phyloP scores from a whole-genome alignment of 768 basidiomycete species.

The Suillus spraguei region DNA sequence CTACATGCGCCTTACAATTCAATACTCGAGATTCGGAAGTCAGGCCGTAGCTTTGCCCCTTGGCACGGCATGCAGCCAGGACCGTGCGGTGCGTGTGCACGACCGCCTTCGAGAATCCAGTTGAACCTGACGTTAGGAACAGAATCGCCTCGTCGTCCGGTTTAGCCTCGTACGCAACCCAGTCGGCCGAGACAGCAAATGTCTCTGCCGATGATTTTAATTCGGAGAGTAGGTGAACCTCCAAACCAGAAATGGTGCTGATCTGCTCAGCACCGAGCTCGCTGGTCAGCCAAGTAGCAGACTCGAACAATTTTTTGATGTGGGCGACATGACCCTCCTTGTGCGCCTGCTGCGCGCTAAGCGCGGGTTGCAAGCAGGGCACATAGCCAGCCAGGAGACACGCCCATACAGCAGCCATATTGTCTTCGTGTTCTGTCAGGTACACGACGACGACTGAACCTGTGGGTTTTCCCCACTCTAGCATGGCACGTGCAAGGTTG shows the following conservation, averaged over 20 bases:
- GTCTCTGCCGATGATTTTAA: slow-evolving; percentile 19
- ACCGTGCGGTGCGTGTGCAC: slow-evolving; percentile 42
- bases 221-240: slow-evolving; percentile 28
- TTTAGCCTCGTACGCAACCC: slow-evolving; percentile 21
- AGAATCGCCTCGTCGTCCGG: slow-evolving; percentile 34
- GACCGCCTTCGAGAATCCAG: slow-evolving; percentile 47
- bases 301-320: slow-evolving; percentile 31
- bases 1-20: slow-evolving; percentile 36
- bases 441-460: too few relatives aligned
- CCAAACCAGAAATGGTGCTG: slow-evolving; percentile 24
- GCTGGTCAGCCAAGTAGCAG: slow-evolving; percentile 33
- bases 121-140: slow-evolving; percentile 46
- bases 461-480: slow-evolving; percentile 25
- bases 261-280: slow-evolving; percentile 30
- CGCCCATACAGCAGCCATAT: too few relatives aligned
- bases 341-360: slow-evolving; percentile 35
- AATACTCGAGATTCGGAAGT: slow-evolving; percentile 37
- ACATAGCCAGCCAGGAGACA: slow-evolving; percentile 32
- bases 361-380: slow-evolving; percentile 34
- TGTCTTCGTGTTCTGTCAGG: slow-evolving; percentile 35
- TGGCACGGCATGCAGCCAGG: slow-evolving; percentile 35
- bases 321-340: slow-evolving; percentile 32
- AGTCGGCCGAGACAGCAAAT: slow-evolving; percentile 15
- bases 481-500: slow-evolving; percentile 26
- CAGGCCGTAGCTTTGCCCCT: slow-evolving; percentile 37